These are phyloP conservation scores for Rosa rugosa DNA, from an alignment of 306 rosid genomes.

Conservation along the genomic window DNA sequence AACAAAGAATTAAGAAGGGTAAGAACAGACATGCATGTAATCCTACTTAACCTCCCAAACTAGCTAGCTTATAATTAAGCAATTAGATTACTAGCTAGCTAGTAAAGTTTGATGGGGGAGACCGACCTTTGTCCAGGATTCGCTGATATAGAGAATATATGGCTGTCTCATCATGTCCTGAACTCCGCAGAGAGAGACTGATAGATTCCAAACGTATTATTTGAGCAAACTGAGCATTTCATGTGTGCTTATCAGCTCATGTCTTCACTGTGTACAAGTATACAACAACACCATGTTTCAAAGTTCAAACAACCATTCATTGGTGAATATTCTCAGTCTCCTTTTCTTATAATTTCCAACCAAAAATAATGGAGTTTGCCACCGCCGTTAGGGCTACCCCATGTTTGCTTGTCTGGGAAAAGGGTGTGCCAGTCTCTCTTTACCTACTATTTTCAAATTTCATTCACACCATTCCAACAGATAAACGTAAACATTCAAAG, in stretches of 20 bases:
- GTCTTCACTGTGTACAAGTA: conserved; percentile 23
- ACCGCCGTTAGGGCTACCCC: conserved; percentile 32
- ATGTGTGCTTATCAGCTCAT: conserved; percentile 3
- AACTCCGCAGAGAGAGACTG: neutral
- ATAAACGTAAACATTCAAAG: conserved; percentile 30
- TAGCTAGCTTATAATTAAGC: neutral
- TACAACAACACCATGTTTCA: conserved; percentile 31
- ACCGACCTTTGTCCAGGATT: conserved; percentile 36
- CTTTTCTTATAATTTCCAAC: conserved; percentile 11
- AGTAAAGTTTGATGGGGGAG: conserved; percentile 8
- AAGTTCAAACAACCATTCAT: neutral
- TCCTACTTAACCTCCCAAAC: neutral
- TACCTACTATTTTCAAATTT: conserved; percentile 33
- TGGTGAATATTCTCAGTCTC: neutral
- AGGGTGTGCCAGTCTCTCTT: conserved; percentile 31
- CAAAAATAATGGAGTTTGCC: conserved; percentile 25
- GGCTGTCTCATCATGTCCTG: conserved; percentile 25
- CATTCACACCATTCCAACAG: conserved; percentile 6
- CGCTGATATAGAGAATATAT: conserved; percentile 16
- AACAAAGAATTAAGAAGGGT: too few species aligned
- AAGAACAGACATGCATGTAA: neutral
- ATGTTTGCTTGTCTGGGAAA: conserved; percentile 49
- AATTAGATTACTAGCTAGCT: neutral
- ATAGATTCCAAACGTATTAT: neutral
- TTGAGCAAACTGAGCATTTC: conserved; percentile 4